Percentiles rank a stretch among this genome's conserved stretches.
Conservation (phyloP, 1,139 yeast genomes). For the Yarrowia galli region DNA sequence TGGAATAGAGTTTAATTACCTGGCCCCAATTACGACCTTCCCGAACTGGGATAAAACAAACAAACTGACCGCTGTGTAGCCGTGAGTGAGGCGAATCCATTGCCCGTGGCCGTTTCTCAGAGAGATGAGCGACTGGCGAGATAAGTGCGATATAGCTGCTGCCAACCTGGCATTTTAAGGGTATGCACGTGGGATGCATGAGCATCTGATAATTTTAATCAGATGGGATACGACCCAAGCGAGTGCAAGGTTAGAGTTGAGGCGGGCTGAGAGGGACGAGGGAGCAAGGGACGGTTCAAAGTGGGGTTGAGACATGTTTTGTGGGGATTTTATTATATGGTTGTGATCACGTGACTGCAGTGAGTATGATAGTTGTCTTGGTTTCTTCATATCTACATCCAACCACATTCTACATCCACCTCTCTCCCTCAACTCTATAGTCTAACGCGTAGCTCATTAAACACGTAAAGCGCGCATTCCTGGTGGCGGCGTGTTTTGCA, state of each 20-base stretch:
- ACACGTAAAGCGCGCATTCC: slow-evolving; percentile 35
- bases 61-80: neutral
- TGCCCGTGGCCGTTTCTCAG: neutral
- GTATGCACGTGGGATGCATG: slow-evolving; percentile 34
- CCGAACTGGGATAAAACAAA: slow-evolving; percentile 5
- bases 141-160: neutral
- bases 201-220: slow-evolving; percentile 34
- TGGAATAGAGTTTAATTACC: slow-evolving; percentile 3
- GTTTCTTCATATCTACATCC: neutral
- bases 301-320: neutral
- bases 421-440: neutral
- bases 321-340: neutral
- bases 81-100: neutral
- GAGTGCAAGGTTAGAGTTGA: slow-evolving; percentile 22
- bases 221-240: slow-evolving; percentile 34
- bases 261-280: neutral
- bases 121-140: neutral
- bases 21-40: slow-evolving; percentile 1
- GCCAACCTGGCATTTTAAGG: slow-evolving; percentile 12
- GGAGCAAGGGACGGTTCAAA: neutral
- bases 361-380: neutral
- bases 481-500: slow-evolving; percentile 36
- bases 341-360: neutral
- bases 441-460: slow-evolving; percentile 16
- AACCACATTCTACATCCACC: neutral